Base-by-base conservation (phyloP, 1,139 yeast species). In the Meyerozyma carpophila region DNA sequence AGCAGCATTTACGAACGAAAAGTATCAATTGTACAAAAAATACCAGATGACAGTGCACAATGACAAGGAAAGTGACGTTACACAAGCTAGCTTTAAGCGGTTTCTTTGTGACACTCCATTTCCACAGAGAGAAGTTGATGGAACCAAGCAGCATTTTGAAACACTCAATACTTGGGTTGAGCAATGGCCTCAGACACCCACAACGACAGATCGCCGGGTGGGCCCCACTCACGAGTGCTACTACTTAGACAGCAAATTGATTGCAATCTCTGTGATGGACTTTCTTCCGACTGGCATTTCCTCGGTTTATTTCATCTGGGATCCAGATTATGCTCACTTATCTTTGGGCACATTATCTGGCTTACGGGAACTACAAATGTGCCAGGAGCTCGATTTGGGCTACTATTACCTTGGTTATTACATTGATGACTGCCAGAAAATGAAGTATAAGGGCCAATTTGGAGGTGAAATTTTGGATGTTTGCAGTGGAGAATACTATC, bases 261-360 rank as follows among this genome's bases (percentile, higher is more conserved):
- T 88, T 36, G 96, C 94, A 0, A 65, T 91, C 29, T 88, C 89
- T 0, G 87, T 90, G 0, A 59, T 86, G 25, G 98, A 91, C 59
- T 67, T 90, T 29, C 60, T 91, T 32, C 96, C 96, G 0, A 62
- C 79, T 14, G 85, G 91, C 0, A 62, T 91, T 0, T 88, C 96
- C 0, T 83, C 95, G 0, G 93, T 91, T 1, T 91, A 90, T 57
- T 85, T 90, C 55, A 80, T 90, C 14, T 89, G 95, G 88, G 94
- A 90, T 57, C 95, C 95, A 0, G 91, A 81, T 47, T 84, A 73
- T 58, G 81, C 83, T 2, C 72, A 79, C 45, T 65, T 84, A 49
- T 84, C 90, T 0, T 62, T 90, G 34, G 98, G 98, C 0, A 86
- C 88, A 27, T 59, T 90, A 2, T 81, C 91, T 45, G 94, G 89